These are phyloP conservation scores for Butyriboletus loyo DNA, from an alignment of 768 basidiomycete species.

Conservation along the genomic window DNA sequence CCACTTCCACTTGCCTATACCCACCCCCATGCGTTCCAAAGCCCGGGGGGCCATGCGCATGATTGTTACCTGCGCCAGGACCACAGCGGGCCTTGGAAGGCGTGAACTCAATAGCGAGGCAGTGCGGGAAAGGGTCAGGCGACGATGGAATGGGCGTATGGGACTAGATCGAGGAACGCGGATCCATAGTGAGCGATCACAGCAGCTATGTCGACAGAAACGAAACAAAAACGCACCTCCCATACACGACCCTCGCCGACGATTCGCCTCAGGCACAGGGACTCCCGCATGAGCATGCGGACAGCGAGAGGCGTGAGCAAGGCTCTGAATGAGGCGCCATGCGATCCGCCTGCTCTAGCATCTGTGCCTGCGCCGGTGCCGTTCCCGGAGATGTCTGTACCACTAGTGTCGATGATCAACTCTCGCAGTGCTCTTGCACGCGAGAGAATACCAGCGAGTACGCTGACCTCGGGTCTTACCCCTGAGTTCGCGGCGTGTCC, in stretches of 20 bases:
- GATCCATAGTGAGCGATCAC: not conserved
- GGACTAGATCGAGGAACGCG: constrained; percentile 8
- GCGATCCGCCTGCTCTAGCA: not conserved
- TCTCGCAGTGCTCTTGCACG: constrained; percentile 13
- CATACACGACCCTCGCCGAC: constrained; percentile 51
- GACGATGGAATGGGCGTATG: constrained; percentile 6
- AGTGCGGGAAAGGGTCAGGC: constrained; percentile 6
- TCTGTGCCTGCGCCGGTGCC: not conserved
- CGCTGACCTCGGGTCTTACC: constrained; percentile 10
- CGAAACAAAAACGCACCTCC: constrained; percentile 41
- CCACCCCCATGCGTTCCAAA: constrained; percentile 20
- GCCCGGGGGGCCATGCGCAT: constrained; percentile 12
- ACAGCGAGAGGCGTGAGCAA: constrained; percentile 41
- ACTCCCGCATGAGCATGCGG: constrained; percentile 42
- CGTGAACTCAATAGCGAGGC: constrained; percentile 10
- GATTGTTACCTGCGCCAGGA: constrained; percentile 11
- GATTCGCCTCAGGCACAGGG: constrained; percentile 40
- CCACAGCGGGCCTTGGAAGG: constrained; percentile 8
- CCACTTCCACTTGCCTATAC: constrained; percentile 13
- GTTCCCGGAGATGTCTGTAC: not conserved
- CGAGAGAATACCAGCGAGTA: constrained; percentile 13
- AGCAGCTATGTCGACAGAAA: not conserved
- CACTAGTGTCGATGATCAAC: constrained; percentile 17
- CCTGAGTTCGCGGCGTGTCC: not conserved
- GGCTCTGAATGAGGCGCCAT: not conserved